phyloP scores from a whole-genome alignment of 129 eudicot species.

The Tanacetum coccineum region DNA sequence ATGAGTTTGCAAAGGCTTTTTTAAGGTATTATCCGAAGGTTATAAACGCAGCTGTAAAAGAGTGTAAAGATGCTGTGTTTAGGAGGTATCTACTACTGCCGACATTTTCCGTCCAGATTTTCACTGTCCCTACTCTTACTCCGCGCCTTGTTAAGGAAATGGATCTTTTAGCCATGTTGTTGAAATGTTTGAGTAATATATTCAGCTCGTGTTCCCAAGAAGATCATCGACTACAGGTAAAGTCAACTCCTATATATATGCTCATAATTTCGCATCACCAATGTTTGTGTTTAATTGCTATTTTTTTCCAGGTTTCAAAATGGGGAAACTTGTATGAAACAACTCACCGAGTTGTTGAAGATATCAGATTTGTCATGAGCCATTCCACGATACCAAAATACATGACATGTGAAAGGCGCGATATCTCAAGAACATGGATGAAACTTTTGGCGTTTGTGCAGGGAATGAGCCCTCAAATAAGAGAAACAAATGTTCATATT shows the following conservation, averaged over 20 bases:
- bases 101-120: slow-evolving; percentile 86
- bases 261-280: neutral
- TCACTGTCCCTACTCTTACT: slow-evolving; percentile 91
- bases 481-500: slow-evolving; percentile 79
- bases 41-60: slow-evolving; percentile 55
- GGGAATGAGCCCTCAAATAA: slow-evolving; percentile 93
- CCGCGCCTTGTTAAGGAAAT: slow-evolving; percentile 91
- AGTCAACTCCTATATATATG: neutral
- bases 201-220: slow-evolving; percentile 65
- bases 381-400: slow-evolving; percentile 73
- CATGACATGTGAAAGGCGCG: slow-evolving; percentile 58
- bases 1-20: slow-evolving; percentile 89
- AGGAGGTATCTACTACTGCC: slow-evolving; percentile 73
- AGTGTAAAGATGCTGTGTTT: slow-evolving; percentile 43
- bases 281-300: neutral
- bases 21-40: slow-evolving; percentile 64
- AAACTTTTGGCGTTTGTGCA: slow-evolving; percentile 79
- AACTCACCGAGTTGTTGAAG: slow-evolving; percentile 83
- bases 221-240: slow-evolving; percentile 82
- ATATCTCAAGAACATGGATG: slow-evolving; percentile 74
- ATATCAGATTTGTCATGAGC: slow-evolving; percentile 88
- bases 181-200: slow-evolving; percentile 71
- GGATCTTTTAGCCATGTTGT: slow-evolving; percentile 66
- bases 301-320: slow-evolving; percentile 58
- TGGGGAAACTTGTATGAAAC: slow-evolving; percentile 83